Conservation (phyloP, 2,329 filamentous ascomycete species). For the Calonectria hawksworthii region DNA sequence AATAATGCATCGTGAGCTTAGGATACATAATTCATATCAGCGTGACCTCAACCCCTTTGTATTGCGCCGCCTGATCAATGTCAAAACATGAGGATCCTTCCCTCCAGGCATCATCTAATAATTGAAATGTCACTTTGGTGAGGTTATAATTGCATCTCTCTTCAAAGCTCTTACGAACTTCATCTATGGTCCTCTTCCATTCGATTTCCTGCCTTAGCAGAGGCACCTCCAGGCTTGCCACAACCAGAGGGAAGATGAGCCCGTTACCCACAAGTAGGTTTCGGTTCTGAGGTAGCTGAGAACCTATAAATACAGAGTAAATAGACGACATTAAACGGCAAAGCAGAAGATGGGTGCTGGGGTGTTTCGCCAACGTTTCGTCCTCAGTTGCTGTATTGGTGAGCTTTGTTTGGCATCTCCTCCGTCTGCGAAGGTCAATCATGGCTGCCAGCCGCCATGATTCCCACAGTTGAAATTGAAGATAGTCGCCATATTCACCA, state of each 20-base stretch:
- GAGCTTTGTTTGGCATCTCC: not conserved
- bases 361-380: not conserved
- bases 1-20: too few species aligned
- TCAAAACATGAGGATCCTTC: not conserved
- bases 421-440: not conserved
- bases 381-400: not conserved
- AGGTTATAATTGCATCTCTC: not conserved
- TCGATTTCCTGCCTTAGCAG: not conserved
- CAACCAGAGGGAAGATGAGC: not conserved
- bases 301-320: not conserved
- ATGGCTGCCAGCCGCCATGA: not conserved
- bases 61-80: not conserved
- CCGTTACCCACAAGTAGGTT: not conserved
- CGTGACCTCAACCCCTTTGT: not conserved
- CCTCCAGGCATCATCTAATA: not conserved
- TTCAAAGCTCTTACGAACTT: not conserved
- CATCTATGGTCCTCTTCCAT: not conserved
- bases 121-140: not conserved
- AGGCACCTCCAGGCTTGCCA: not conserved
- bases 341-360: not conserved
- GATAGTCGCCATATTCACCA: not conserved
- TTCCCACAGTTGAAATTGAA: not conserved
- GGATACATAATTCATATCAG: not conserved
- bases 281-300: not conserved
- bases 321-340: not conserved